Evolutionary conservation across 495 filamentous ascomycete species (phyloP).

Genomic region (Chaetomium fimeti): DNA sequence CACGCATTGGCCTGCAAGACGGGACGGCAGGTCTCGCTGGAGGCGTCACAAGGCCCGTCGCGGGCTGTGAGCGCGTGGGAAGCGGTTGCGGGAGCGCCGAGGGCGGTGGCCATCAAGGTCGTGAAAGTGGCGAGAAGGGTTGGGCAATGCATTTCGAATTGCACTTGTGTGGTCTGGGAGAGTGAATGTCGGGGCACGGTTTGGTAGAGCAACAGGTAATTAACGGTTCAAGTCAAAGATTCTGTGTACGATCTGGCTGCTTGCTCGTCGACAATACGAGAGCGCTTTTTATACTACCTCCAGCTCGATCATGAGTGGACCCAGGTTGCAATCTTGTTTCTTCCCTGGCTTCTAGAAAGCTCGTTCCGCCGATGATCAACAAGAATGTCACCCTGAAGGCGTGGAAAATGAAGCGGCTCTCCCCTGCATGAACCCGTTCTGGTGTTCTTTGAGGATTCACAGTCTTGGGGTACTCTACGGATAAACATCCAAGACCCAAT

Average conservation of each 20-base stretch:
- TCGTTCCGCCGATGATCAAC: background rate
- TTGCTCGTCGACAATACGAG: background rate
- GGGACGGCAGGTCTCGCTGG: slow-evolving; percentile 8
- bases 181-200: too few species aligned
- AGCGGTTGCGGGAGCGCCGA: background rate
- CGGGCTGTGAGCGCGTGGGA: background rate
- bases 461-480: background rate
- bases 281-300: background rate
- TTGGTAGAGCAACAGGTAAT: background rate
- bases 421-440: background rate
- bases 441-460: background rate
- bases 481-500: background rate
- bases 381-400: background rate
- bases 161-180: background rate
- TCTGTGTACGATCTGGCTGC: background rate
- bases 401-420: background rate
- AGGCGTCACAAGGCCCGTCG: slow-evolving; percentile 2
- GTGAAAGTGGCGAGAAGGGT: background rate
- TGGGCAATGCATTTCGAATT: background rate
- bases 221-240: background rate
- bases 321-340: background rate
- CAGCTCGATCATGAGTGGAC: background rate
- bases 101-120: background rate
- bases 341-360: slow-evolving; percentile 2
- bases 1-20: slow-evolving; percentile 1